Base-by-base conservation (phyloP, 1,284 basidiomycete species). In the Ceratobasidium sp. region DNA sequence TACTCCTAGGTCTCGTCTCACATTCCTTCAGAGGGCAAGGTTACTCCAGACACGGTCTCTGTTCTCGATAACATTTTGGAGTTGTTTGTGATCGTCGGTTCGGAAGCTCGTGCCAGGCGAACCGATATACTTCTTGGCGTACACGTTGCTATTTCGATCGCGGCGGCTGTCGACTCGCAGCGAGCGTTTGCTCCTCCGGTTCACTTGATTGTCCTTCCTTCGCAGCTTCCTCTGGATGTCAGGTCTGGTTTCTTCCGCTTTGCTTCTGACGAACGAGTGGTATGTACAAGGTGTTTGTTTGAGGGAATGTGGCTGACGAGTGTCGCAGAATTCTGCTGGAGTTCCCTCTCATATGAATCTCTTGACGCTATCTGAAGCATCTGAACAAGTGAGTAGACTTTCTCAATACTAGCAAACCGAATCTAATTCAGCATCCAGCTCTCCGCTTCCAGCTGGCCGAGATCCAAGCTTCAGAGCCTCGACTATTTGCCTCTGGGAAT, bases 311-410 rank as follows among this genome's bases (percentile, higher is more conserved):
- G 34, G 67, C 34, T 68, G 53, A 55, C 62, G 65, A 53, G 55
- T 56, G 2, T 32, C 53, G 2, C 69, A 92, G 90, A 90, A 90
- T 69, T 80, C 79, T 29, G 82, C 82, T 17, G 77, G 82, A 35
- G 78, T 85, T 49, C 88, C 89, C 12, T 86, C 90, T 72, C 89
- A 92, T 73, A 92, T 92, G 89, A 91, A 92, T 75, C 77, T 92
- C 25, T 75, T 92, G n/a, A 81, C 87, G 15, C 79, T 79, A 13
- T 69, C 76, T 8, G 85, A 89, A 55, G 88, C 88, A 20, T 75
- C 81, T 17, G 78, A 79, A 67, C 87, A 90, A 75, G 89, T 89
- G 71, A 70, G 85, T 80, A 17, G 12, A 45, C 15, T 29, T 15
- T 20, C 29, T 68, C 22, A 8, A 27, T 12, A 22, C 34, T 27